Percentiles rank a stretch among this genome's conserved stretches.
Evolutionary conservation across 1,284 basidiomycete species (phyloP).

Genomic region (Crucibulum cyathiforme): DNA sequence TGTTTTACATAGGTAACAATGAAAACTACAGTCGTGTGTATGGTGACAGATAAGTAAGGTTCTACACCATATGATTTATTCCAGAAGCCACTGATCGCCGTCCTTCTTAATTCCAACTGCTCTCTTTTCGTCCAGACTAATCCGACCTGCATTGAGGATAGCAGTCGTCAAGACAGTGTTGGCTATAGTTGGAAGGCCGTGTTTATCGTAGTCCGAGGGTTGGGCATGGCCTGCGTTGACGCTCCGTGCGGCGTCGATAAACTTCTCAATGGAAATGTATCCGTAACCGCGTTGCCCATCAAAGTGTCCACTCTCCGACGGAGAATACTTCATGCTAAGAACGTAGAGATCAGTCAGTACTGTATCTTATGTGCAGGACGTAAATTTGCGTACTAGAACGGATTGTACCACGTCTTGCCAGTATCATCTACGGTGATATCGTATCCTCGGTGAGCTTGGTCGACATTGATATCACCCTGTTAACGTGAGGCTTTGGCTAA

Average conservation of each 20-base stretch:
- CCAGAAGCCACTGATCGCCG: slow-evolving; percentile 71
- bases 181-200: slow-evolving; percentile 86
- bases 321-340: slow-evolving; percentile 88
- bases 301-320: slow-evolving; percentile 89
- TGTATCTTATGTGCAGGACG: background rate
- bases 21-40: background rate
- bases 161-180: slow-evolving; percentile 92
- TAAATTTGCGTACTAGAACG: slow-evolving; percentile 78
- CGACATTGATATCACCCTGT: slow-evolving; percentile 88
- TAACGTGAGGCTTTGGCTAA: background rate
- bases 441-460: slow-evolving; percentile 94
- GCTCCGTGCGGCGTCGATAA: slow-evolving; percentile 78
- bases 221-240: slow-evolving; percentile 76
- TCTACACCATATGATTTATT: slow-evolving; percentile 45
- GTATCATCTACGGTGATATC: slow-evolving; percentile 84
- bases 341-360: slow-evolving; percentile 2
- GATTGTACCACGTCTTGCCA: slow-evolving; percentile 85
- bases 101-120: slow-evolving; percentile 78
- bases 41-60: background rate
- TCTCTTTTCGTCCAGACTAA: slow-evolving; percentile 87
- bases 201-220: slow-evolving; percentile 77
- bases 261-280: slow-evolving; percentile 91
- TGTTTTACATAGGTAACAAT: background rate
- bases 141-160: slow-evolving; percentile 88
- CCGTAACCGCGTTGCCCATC: slow-evolving; percentile 93